A percentile compares a stretch with the other conserved stretches of the same genome.
Conservation (phyloP, 1,284 basidiomycete genomes). For the Boletus calvinii region DNA sequence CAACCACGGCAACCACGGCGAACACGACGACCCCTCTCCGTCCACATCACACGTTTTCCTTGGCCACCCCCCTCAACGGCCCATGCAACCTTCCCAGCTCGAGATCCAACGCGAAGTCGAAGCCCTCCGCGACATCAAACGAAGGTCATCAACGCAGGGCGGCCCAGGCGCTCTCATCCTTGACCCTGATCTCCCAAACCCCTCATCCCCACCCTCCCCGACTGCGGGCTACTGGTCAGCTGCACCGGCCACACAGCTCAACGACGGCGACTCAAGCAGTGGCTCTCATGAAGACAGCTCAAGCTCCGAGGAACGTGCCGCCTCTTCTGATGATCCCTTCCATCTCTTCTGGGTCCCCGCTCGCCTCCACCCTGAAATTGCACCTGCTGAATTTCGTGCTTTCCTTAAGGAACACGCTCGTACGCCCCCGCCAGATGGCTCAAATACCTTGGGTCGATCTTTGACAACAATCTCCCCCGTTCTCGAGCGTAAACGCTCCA, state of each 20-base stretch:
- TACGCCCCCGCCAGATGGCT: conserved; percentile 50
- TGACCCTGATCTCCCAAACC: conserved; percentile 83
- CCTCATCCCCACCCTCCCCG: conserved; percentile 53
- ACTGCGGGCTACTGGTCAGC: conserved; percentile 52
- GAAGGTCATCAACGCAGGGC: conserved; percentile 71
- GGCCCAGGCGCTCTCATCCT: conserved; percentile 78
- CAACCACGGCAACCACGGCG: conserved; percentile 7
- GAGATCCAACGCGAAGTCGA: conserved; percentile 88
- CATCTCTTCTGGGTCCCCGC: conserved; percentile 98
- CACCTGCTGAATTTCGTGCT: conserved; percentile 91
- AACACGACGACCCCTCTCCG: conserved; percentile 4
- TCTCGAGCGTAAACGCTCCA: conserved; percentile 79
- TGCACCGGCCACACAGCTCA: conserved; percentile 29
- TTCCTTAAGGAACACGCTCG: conserved; percentile 93
- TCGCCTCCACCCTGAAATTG: conserved; percentile 94
- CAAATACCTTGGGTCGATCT: conserved; percentile 36
- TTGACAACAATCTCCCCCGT: conserved; percentile 44
- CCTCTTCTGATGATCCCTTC: conserved; percentile 63
- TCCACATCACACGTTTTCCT: conserved; percentile 15
- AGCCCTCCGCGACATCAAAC: conserved; percentile 76
- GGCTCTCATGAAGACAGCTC: conserved; percentile 47
- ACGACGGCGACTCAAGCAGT: conserved; percentile 46
- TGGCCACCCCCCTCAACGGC: not conserved
- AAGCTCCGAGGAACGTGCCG: conserved; percentile 33
- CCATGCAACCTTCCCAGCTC: conserved; percentile 74